Evolutionary conservation across 208 protist species (phyloP), one percentile per base, ranked within the genome.

Genomic region (Wallacemonas sp.): DNA sequence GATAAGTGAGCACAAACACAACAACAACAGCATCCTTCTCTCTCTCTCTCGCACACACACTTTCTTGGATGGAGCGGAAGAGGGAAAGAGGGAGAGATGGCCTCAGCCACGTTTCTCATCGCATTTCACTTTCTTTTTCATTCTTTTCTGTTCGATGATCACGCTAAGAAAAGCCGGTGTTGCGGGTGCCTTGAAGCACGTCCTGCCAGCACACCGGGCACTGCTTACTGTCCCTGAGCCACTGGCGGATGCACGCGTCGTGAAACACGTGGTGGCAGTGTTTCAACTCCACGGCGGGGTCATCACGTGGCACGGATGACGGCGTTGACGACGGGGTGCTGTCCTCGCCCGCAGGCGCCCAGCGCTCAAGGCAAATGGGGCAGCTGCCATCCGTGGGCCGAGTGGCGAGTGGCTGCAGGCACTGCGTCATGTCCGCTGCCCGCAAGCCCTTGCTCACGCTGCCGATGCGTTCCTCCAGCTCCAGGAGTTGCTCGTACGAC

Each of bases 401-500:
- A 4, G 43, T 12, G 14, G 61, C 44, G 6, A 76, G 32, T 0
- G 34, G 47, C 36, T 55, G 66, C 54, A 74, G 62, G 68, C 79
- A 87, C 30, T 74, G 30, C 17, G 47, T 54, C 11, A 91, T 41
- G 29, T 77, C 62, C 19, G 72, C 78, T 8, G 61, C 65, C 4
- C 62, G 71, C 32, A 93, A 66, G 6, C 86, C 87, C 41, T 89
- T 90, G 74, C 82, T 92, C n/a, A 95, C 87, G 61, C 68, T 83
- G 29, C 90, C 90, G 9, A 94, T 93, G 19, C 79, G 68, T 60
- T 96, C 87, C 68, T 90, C 77, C 23, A 96, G 68, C 72, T 81
- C 87, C 44, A 94, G 75, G 26, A 96, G 75, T 70, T 96, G 74
- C 68, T 96, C 90, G 69, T 96, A 96, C 9, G 71, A 78, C 90